These are phyloP conservation scores for Aurantiochytrium sp. DNA, from an alignment of 108 stramenopile species.

Conservation along the genomic window DNA sequence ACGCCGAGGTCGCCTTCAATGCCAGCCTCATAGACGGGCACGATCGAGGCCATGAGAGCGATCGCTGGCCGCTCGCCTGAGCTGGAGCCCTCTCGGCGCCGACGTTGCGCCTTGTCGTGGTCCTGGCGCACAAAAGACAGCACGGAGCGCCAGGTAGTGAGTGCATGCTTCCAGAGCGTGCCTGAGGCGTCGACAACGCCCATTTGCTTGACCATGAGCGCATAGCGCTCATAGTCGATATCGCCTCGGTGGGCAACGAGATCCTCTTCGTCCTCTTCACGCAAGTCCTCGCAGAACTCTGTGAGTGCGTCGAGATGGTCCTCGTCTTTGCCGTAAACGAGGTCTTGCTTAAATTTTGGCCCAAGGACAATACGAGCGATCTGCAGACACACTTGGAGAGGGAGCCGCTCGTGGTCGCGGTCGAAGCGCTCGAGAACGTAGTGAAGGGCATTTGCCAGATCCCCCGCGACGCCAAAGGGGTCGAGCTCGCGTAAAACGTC, in stretches of 20 bases:
- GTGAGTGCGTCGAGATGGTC: neutral
- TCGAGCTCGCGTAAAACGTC: neutral
- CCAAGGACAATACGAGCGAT: neutral
- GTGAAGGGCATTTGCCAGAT: neutral
- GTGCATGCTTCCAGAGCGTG: neutral
- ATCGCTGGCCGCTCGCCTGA: neutral
- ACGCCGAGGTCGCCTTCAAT: constrained; percentile 8
- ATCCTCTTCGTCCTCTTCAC: neutral
- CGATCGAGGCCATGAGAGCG: neutral
- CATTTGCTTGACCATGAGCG: neutral
- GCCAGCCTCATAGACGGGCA: neutral
- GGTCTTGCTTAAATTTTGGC: neutral
- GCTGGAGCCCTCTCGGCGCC: too few species aligned
- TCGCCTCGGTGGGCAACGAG: neutral
- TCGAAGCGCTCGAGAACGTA: neutral
- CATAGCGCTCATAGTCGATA: neutral
- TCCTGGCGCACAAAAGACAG: neutral
- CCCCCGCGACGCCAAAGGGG: neutral
- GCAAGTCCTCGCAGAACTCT: neutral
- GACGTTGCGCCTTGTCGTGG: too few species aligned
- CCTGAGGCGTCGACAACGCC: neutral
- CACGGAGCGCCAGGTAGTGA: neutral
- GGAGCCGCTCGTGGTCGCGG: neutral
- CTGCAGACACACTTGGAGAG: neutral
- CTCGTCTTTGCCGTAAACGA: neutral